Base-by-base conservation (phyloP, 164 flowering plant species). In the Litsea cubeba region DNA sequence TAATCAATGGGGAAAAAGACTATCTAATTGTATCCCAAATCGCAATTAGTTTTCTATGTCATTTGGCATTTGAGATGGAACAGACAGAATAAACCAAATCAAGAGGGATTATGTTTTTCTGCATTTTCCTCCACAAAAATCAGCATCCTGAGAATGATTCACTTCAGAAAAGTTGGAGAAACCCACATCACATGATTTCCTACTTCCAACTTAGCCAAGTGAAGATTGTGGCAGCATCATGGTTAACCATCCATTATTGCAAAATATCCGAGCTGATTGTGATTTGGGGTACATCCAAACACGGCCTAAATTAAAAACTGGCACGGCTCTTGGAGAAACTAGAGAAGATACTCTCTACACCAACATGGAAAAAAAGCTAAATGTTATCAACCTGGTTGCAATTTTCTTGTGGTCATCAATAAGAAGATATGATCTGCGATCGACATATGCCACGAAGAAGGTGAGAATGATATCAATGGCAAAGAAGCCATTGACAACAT, bases 401-500 rank as follows among this genome's bases (percentile, higher is more conserved):
- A 95, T 94, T 79, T 83, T 91, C 84, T 85, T 89, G 20, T 88
- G 97, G 58, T 88, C 80, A 66, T 92, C 97, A 49, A 95, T 76
- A 58, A 93, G 91, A 76, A 90, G 93, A 80, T 89, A 90, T 17
- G 98, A 80, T 49, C 82, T 81, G 68, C 72, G 83, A 71, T 95
- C 94, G 3, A 95, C 79, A 80, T 90, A 95, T 23, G 99, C 99
- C 20, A 91, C 92, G 71, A 91, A 91, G 86, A 95, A 95, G 74
- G 97, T 93, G 71, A 95, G 96, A 54, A 89, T 49, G 18, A 93
- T 95, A 77, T 95, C 99, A 77, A 91, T 74, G 76, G 94, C 95
- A 69, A 95, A 95, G 88, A 95, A 92, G 80, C 83, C 81, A 79
- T 93, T 88, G 83, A 95, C 86, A 73, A 92, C 82, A 85, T 94